Evolutionary conservation across 176 grass and related monocot genomes (phyloP), one percentile per base, ranked within the genome.

Genomic region (Phoenix roebelenii): DNA sequence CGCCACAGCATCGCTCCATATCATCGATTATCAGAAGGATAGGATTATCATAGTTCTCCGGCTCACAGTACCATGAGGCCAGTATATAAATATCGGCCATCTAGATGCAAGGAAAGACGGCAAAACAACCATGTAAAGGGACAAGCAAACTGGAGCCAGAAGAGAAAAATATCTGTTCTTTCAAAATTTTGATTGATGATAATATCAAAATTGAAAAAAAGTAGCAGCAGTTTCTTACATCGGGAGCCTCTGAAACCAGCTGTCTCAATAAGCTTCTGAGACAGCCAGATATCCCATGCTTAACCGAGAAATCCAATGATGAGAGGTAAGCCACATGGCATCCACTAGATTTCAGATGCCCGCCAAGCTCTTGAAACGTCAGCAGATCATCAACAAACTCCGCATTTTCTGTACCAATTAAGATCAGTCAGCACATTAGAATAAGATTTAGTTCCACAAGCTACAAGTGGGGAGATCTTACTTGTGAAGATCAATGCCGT

Each of bases 1-100:
- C 65, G 53, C 79, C 85, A 50, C 64, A 78, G 61, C 79, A 89
- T 72, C 78, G 75, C 63, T 89, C 85, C 65, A 90, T 77, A 75
- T 96, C 92, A 88, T 96, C 83, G 59, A 96, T 87, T 72, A 88
- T 63, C 25, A 96, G 54, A 68, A 96, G n/a, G 9, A 96, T 71
- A 61, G 92, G 92, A 7, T 80, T 82, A 68, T 72, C 59, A 70
- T 70, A 82, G 58, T 90, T 96, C 7, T 77, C 69, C 4, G 26
- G 58, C 49, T 71, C 68, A 66, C 77, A 80, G 58, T 90, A 90
- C 87, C 92, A 96, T 54, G 81, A 85, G 64, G 75, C 78, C 25
- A 96, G 55, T 20, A 75, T 77, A 67, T 76, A 80, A 32, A 90
- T 32, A 75, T 96, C 81, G n/a, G 75, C 69, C 6, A 83, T 55